These are phyloP conservation scores for Boletus rubropictus DNA, from an alignment of 768 basidiomycete genomes.

Conservation along the genomic window DNA sequence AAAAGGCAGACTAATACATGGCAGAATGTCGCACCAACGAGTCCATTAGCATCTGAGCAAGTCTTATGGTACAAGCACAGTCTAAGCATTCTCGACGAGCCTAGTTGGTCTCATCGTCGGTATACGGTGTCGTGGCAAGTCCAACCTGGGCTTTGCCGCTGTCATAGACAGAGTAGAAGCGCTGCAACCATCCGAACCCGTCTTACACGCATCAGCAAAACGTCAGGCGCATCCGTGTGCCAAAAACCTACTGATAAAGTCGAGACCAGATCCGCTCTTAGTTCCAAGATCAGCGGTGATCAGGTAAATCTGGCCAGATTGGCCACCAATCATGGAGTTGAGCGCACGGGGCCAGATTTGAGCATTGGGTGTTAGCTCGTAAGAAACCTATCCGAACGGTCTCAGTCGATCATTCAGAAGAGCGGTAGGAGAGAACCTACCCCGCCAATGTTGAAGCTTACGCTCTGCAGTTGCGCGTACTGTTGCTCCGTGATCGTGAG, in stretches of 20 bases:
- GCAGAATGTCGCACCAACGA: background rate
- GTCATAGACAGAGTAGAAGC: constrained; percentile 55
- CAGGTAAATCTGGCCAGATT: constrained; percentile 45
- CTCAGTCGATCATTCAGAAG: background rate
- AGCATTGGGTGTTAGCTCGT: constrained; percentile 54
- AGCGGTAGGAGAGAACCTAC: constrained; percentile 18
- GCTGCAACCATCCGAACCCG: constrained; percentile 54
- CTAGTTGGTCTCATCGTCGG: constrained; percentile 39
- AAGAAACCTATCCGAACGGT: constrained; percentile 35
- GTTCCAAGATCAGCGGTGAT: constrained; percentile 50
- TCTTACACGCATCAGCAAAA: constrained; percentile 28
- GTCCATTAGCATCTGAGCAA: background rate
- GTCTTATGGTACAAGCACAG: background rate
- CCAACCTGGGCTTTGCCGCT: constrained; percentile 26
- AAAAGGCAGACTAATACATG: background rate
- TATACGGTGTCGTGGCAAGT: constrained; percentile 34
- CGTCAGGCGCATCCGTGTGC: no score
- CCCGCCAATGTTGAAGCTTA: constrained; percentile 49
- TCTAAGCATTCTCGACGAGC: background rate
- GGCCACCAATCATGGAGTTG: constrained; percentile 55
- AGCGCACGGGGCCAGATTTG: constrained; percentile 65
- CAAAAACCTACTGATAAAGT: constrained; percentile 51
- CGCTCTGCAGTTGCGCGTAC: constrained; percentile 42
- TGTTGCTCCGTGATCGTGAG: constrained; percentile 47
- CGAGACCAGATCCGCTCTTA: constrained; percentile 49